phyloP scores from a whole-genome alignment of 2,329 filamentous ascomycete genomes.

The Colletotrichum kahawae region DNA sequence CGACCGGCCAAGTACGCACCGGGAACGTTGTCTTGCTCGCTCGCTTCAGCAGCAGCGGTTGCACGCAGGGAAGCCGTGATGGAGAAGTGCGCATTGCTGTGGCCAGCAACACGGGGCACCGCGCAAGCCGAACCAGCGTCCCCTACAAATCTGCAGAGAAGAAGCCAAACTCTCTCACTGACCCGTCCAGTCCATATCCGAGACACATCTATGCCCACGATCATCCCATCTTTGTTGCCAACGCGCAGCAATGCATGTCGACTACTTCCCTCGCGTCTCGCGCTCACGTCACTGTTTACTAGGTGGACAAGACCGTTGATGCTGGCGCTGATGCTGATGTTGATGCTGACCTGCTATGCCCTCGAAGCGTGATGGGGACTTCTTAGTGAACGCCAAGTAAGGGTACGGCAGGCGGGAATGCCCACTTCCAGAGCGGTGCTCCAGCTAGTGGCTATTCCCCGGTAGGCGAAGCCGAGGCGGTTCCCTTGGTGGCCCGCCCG shows the following conservation, averaged over 20 bases:
- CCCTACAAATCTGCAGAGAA: not conserved
- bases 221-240: constrained; percentile 8
- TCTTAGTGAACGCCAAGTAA: not conserved
- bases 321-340: not conserved
- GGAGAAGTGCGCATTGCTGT: not conserved
- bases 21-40: not conserved
- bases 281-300: not conserved
- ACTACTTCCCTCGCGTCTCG: constrained; percentile 6
- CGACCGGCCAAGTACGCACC: not conserved
- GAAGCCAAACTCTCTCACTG: not conserved
- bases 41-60: not conserved
- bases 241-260: not conserved
- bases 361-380: not conserved
- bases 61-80: not conserved
- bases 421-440: not conserved
- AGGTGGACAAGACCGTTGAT: not conserved
- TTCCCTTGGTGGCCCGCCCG: not conserved
- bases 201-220: constrained; percentile 6
- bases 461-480: constrained; percentile 3
- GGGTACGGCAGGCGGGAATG: constrained; percentile 4
- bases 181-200: not conserved
- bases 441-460: not conserved
- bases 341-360: not conserved
- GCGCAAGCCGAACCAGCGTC: constrained; percentile 9
- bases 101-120: not conserved